Percentiles rank a stretch among this genome's conserved stretches.
Conservation (phyloP, 176 grass and related monocot genomes). For the Carex littledalei region DNA sequence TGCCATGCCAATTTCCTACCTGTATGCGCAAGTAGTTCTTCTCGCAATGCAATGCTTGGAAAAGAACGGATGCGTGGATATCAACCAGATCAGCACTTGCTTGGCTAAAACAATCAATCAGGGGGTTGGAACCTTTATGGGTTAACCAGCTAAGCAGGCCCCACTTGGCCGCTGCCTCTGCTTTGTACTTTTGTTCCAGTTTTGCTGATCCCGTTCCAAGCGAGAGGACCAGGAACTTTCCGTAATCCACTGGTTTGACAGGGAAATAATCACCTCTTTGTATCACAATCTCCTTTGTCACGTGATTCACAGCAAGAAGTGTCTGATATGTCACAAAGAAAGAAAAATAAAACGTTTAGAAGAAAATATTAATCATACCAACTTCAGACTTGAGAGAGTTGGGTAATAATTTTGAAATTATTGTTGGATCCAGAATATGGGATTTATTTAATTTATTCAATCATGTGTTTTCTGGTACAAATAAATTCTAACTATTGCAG, state of each 20-base stretch:
- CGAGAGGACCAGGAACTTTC: slow-evolving; percentile 47
- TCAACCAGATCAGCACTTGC: slow-evolving; percentile 60
- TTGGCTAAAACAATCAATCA: slow-evolving; percentile 63
- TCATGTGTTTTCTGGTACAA: not conserved
- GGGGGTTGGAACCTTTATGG: slow-evolving; percentile 30
- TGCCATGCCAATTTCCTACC: not conserved
- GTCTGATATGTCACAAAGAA: slow-evolving; percentile 21
- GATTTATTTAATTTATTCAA: not conserved
- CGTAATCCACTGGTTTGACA: slow-evolving; percentile 30
- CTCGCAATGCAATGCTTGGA: slow-evolving; percentile 34
- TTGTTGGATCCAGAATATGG: not conserved
- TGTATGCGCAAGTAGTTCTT: slow-evolving; percentile 55
- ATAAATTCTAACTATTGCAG: not conserved
- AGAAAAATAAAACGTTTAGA: not conserved
- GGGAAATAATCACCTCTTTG: slow-evolving; percentile 28
- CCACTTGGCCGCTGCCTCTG: slow-evolving; percentile 23
- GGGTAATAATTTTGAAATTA: not conserved
- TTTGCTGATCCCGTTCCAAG: slow-evolving; percentile 43
- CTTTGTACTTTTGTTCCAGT: slow-evolving; percentile 31
- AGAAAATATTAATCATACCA: not conserved
- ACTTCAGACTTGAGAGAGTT: too few species aligned
- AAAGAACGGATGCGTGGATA: slow-evolving; percentile 50
- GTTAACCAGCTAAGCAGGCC: slow-evolving; percentile 53
- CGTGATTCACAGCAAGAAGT: slow-evolving; percentile 44
- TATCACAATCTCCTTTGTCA: slow-evolving; percentile 47